Evolutionary conservation across 768 basidiomycete genomes (phyloP).

Genomic region (Phaffia australis): DNA sequence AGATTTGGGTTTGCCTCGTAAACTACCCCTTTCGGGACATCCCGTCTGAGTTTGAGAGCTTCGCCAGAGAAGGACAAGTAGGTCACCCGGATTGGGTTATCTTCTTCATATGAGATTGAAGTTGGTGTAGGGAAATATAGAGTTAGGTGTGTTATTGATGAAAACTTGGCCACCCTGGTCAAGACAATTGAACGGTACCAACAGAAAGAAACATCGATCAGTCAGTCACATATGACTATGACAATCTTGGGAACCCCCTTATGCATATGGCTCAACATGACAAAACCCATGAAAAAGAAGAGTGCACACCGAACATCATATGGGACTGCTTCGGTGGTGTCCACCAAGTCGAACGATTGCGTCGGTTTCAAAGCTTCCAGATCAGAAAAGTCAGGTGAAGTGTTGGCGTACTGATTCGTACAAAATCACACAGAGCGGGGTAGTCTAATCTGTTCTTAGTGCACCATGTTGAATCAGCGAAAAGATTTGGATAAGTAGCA

Average conservation of each 20-base stretch:
- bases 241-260: no score
- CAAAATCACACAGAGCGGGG: background rate
- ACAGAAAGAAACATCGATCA: background rate
- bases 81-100: slow-evolving; percentile 7
- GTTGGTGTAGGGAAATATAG: slow-evolving; percentile 21
- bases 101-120: slow-evolving; percentile 7
- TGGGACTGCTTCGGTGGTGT: slow-evolving; percentile 1
- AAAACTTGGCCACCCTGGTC: slow-evolving; percentile 18
- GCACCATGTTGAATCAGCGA: background rate
- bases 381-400: slow-evolving; percentile 23
- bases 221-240: background rate
- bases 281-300: background rate
- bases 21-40: slow-evolving; percentile 19
- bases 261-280: no score
- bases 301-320: slow-evolving; percentile 16
- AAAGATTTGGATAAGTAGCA: background rate
- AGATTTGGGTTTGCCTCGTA: slow-evolving; percentile 4
- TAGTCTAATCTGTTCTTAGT: background rate
- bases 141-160: slow-evolving; percentile 21
- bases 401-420: slow-evolving; percentile 22
- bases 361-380: slow-evolving; percentile 10
- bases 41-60: slow-evolving; percentile 11
- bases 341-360: slow-evolving; percentile 15
- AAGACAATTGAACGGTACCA: no score
- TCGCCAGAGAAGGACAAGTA: slow-evolving; percentile 18